Percentiles rank a stretch among this genome's conserved stretches.
Evolutionary conservation across 768 basidiomycete species (phyloP).

Genomic region (Hericium rajendrae): DNA sequence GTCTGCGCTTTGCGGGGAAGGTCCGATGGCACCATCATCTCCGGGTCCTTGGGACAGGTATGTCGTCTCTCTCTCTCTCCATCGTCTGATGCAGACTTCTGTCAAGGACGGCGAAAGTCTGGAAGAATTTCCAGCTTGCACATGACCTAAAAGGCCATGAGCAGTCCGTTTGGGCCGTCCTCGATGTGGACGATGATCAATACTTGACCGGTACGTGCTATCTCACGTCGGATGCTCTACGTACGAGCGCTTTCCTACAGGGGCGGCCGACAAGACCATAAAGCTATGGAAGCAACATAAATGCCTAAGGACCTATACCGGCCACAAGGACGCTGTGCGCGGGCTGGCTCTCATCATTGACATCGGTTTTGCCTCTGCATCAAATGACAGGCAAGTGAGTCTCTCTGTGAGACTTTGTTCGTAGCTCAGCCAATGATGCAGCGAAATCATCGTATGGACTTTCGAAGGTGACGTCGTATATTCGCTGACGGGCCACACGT

Average conservation of each 20-base stretch:
- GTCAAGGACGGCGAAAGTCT: slow-evolving; percentile 84
- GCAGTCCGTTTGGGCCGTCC: slow-evolving; percentile 91
- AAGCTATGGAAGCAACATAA: slow-evolving; percentile 80
- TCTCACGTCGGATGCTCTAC: background rate
- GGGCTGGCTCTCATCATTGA: slow-evolving; percentile 72
- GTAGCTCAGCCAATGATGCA: slow-evolving; percentile 20
- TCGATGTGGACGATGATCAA: slow-evolving; percentile 65
- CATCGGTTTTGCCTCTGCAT: slow-evolving; percentile 90
- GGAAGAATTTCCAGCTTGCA: slow-evolving; percentile 66
- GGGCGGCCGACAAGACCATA: slow-evolving; percentile 92
- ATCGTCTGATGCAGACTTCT: background rate
- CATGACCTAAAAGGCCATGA: slow-evolving; percentile 79
- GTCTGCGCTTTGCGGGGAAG: slow-evolving; percentile 77
- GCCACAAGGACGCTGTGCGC: slow-evolving; percentile 89
- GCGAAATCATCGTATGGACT: slow-evolving; percentile 90
- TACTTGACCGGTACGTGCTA: slow-evolving; percentile 64
- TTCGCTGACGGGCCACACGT: slow-evolving; percentile 88
- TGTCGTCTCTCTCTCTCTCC: slow-evolving; percentile 16
- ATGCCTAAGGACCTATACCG: slow-evolving; percentile 62
- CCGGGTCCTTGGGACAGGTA: slow-evolving; percentile 98
- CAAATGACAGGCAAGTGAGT: slow-evolving; percentile 73
- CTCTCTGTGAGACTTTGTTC: background rate
- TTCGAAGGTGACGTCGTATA: slow-evolving; percentile 69
- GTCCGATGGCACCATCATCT: slow-evolving; percentile 67
- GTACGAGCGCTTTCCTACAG: slow-evolving; percentile 27